Conservation (phyloP, 306 rosid species). For the Vigna nakashimae region DNA sequence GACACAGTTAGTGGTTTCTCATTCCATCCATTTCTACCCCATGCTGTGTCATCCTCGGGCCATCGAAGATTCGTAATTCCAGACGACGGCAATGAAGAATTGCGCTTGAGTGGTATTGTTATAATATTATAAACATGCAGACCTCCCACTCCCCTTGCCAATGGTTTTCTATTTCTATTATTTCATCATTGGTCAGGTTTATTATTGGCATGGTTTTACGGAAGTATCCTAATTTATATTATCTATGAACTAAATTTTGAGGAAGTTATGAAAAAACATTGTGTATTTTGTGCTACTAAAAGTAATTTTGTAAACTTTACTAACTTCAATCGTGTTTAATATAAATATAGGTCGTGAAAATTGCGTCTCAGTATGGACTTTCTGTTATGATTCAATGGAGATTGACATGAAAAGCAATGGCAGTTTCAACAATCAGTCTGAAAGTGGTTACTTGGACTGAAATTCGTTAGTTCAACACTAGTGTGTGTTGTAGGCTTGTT, state of each 20-base stretch:
- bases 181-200: slow-evolving; percentile 14
- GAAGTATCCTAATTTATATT: neutral
- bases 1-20: slow-evolving; percentile 90
- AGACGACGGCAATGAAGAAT: slow-evolving; percentile 63
- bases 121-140: slow-evolving; percentile 27
- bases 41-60: slow-evolving; percentile 87
- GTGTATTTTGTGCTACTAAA: slow-evolving; percentile 4
- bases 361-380: slow-evolving; percentile 90
- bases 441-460: slow-evolving; percentile 43
- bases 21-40: slow-evolving; percentile 91
- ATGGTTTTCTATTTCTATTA: neutral
- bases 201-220: slow-evolving; percentile 23
- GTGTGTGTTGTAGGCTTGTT: slow-evolving; percentile 16
- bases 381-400: slow-evolving; percentile 61
- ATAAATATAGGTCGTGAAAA: slow-evolving; percentile 75
- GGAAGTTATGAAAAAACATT: slow-evolving; percentile 11
- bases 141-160: neutral
- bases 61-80: slow-evolving; percentile 83
- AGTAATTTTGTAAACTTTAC: neutral
- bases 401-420: slow-evolving; percentile 40
- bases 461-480: slow-evolving; percentile 30
- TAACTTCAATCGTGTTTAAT: slow-evolving; percentile 31
- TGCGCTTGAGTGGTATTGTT: slow-evolving; percentile 72
- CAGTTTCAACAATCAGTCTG: slow-evolving; percentile 45
- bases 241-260: neutral